Percentiles rank a stretch among this genome's conserved stretches.
Evolutionary conservation across 2,329 filamentous ascomycete species (phyloP).

Genomic region (Dendrostoma leiphaemia): DNA sequence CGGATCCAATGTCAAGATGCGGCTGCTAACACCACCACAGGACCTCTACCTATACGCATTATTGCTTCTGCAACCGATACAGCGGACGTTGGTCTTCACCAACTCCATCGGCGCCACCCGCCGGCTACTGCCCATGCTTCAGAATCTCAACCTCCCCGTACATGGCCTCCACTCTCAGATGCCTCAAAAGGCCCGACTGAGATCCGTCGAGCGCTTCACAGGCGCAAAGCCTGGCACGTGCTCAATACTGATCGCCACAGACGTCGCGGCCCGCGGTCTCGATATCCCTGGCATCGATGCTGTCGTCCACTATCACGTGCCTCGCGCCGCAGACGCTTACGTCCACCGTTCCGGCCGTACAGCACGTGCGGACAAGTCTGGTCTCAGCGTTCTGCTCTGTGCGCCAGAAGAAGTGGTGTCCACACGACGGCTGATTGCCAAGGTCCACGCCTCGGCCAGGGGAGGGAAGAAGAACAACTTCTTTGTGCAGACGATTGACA

Average conservation of each 20-base stretch:
- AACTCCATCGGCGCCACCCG: slow-evolving; percentile 94
- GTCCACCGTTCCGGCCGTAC: slow-evolving; percentile 95
- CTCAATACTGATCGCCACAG: slow-evolving; percentile 83
- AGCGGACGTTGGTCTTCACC: slow-evolving; percentile 85
- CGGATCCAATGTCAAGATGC: not conserved
- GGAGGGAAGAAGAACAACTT: slow-evolving; percentile 51
- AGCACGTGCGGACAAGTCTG: slow-evolving; percentile 74
- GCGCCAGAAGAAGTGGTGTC: slow-evolving; percentile 86
- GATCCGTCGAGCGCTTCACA: slow-evolving; percentile 87
- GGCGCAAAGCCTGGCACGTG: slow-evolving; percentile 50
- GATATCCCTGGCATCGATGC: slow-evolving; percentile 89
- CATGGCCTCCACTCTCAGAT: slow-evolving; percentile 88
- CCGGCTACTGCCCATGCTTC: slow-evolving; percentile 78
- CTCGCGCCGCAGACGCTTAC: slow-evolving; percentile 86
- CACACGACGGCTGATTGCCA: slow-evolving; percentile 78
- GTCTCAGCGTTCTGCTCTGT: slow-evolving; percentile 84
- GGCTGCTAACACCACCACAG: slow-evolving; percentile 36
- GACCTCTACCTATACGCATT: slow-evolving; percentile 92
- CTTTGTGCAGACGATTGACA: slow-evolving; percentile 76
- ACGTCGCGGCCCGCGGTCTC: slow-evolving; percentile 89
- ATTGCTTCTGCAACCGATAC: slow-evolving; percentile 76
- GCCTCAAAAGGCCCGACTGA: slow-evolving; percentile 92
- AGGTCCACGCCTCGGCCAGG: slow-evolving; percentile 69
- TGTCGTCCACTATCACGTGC: slow-evolving; percentile 93
- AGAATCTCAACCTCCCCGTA: slow-evolving; percentile 75